phyloP scores from a whole-genome alignment of 2,329 filamentous ascomycete species.

The Xylaria sp. region DNA sequence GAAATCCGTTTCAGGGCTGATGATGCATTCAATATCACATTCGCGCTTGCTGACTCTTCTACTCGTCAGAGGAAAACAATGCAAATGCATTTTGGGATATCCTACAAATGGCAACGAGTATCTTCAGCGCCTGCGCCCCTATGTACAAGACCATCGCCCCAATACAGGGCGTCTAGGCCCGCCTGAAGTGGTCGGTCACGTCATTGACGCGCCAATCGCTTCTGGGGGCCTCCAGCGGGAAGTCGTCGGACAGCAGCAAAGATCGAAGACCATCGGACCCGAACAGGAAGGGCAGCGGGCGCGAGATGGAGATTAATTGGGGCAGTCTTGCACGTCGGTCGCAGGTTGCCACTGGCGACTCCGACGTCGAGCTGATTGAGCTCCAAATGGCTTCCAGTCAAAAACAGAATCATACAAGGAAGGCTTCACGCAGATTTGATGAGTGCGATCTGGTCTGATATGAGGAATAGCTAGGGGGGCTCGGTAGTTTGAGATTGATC shows the following conservation, averaged over 20 bases:
- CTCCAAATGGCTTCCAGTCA: neutral
- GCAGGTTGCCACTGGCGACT: neutral
- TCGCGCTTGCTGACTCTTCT: neutral
- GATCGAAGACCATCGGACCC: neutral
- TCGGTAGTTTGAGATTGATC: no score
- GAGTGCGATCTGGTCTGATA: neutral
- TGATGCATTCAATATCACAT: neutral
- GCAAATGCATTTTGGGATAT: neutral
- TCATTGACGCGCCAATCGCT: neutral
- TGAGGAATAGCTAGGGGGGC: neutral
- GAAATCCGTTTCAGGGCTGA: slow-evolving; percentile 8
- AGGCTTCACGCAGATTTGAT: neutral
- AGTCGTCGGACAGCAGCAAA: neutral
- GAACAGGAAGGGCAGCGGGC: neutral
- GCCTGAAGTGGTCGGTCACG: neutral
- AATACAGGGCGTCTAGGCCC: neutral
- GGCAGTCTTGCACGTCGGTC: neutral
- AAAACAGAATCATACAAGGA: neutral
- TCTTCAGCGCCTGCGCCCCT: neutral
- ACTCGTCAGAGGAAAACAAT: neutral
- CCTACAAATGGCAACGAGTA: neutral
- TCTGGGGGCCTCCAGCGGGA: neutral
- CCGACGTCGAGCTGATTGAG: neutral
- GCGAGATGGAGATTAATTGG: neutral
- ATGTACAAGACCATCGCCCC: neutral